Evolutionary conservation across 116 monocot genomes (phyloP).

Genomic region (Cymodocea nodosa): DNA sequence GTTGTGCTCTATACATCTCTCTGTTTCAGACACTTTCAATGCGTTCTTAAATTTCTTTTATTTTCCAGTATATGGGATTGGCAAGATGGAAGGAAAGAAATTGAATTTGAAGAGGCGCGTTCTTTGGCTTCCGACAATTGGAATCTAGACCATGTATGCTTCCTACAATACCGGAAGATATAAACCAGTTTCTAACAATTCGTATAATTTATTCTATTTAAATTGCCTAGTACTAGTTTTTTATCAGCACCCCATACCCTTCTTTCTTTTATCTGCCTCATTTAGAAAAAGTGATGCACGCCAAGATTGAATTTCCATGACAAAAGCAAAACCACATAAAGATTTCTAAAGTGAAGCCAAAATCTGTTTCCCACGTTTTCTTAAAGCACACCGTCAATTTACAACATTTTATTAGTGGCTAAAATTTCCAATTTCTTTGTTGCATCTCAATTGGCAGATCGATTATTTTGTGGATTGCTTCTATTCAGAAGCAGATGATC

Average conservation of each 20-base stretch:
- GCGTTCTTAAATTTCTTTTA: not conserved
- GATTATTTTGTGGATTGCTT: slow-evolving; percentile 97
- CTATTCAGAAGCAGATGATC: slow-evolving; percentile 38
- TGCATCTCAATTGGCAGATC: slow-evolving; percentile 21
- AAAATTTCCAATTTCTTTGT: not conserved
- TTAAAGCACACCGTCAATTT: no score
- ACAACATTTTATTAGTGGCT: no score
- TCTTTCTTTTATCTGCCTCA: not conserved
- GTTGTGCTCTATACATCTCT: no score
- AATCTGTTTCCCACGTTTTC: no score
- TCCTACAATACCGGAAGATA: not conserved
- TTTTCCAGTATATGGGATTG: slow-evolving; percentile 82
- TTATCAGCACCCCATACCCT: not conserved
- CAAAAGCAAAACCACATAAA: no score
- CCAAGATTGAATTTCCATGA: no score
- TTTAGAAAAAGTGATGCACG: no score
- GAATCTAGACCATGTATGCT: slow-evolving; percentile 71
- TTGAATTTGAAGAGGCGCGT: slow-evolving; percentile 64
- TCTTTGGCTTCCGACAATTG: slow-evolving; percentile 68
- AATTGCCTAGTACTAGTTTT: not conserved
- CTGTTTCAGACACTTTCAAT: not conserved
- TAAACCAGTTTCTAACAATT: not conserved
- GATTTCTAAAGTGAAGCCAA: no score
- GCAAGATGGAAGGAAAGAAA: slow-evolving; percentile 53
- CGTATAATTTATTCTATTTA: not conserved